These are phyloP conservation scores for Lepraria neglecta DNA, from an alignment of 495 filamentous ascomycete species.

Conservation along the genomic window DNA sequence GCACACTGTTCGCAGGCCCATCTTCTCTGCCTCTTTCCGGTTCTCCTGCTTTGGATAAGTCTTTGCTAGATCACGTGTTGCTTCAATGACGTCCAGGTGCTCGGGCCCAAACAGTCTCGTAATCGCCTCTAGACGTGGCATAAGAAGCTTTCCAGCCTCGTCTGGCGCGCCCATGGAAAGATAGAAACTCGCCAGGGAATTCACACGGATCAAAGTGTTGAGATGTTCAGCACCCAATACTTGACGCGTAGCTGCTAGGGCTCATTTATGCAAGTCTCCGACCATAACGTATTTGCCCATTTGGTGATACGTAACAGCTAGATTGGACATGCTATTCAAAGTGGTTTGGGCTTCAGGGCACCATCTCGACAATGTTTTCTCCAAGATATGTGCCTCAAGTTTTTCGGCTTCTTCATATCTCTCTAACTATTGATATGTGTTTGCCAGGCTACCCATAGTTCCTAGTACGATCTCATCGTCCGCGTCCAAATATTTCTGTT, in stretches of 20 bases:
- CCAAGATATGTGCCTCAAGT: not conserved
- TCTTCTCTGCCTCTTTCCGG: not conserved
- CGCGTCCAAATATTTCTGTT: not conserved
- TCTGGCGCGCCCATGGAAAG: not conserved
- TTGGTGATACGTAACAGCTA: accelerated
- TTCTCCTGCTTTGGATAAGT: not conserved
- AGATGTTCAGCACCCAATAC: too few species aligned
- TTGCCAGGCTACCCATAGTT: not conserved
- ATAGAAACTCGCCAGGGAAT: not conserved
- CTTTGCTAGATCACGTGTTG: accelerated
- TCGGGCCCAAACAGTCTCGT: not conserved
- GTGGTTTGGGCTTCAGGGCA: not conserved
- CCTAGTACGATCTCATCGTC: not conserved
- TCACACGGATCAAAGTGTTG: too few species aligned
- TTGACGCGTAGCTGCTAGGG: too few species aligned
- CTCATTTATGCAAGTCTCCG: too few species aligned
- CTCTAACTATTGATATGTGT: not conserved
- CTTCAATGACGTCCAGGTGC: not conserved
- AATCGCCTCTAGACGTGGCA: not conserved
- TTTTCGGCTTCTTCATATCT: not conserved
- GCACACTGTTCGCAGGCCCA: not conserved
- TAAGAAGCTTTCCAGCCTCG: not conserved
- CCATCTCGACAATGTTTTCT: not conserved
- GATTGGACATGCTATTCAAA: not conserved
- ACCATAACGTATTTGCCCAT: not conserved